Evolutionary conservation across 352 stramenopile species (phyloP).

Genomic region (Phytophthora idaei): DNA sequence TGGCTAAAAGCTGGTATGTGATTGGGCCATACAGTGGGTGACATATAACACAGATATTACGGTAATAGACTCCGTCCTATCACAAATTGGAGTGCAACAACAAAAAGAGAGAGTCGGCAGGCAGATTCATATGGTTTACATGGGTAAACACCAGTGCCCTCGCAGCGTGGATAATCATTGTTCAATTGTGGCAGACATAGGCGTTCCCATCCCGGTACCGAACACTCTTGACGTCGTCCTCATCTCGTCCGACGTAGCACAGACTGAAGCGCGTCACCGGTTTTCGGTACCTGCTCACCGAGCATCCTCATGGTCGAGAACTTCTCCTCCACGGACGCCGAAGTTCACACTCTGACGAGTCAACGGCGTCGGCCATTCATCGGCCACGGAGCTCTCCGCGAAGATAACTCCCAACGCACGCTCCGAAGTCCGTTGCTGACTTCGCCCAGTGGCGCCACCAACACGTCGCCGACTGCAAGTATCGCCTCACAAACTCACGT

Average conservation of each 20-base stretch:
- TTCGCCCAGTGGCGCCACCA: neutral
- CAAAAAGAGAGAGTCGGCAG: too few species aligned
- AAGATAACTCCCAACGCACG: conserved; percentile 22
- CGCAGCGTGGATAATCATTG: conserved; percentile 5
- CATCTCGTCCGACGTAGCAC: conserved; percentile 7
- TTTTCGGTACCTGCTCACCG: conserved; percentile 2
- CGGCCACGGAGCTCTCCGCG: conserved; percentile 27
- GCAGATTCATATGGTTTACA: too few species aligned
- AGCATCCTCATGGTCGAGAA: conserved; percentile 10
- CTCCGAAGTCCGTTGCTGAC: conserved; percentile 20
- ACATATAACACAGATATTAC: too few species aligned
- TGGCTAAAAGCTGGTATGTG: too few species aligned
- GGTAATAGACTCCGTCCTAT: too few species aligned
- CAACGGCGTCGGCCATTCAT: conserved; percentile 11
- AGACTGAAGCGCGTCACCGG: conserved; percentile 3
- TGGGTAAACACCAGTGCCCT: too few species aligned
- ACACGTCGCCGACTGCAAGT: conserved; percentile 14
- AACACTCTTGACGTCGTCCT: neutral
- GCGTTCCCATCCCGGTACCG: neutral
- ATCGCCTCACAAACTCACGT: conserved; percentile 2
- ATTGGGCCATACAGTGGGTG: too few species aligned
- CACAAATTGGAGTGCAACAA: too few species aligned
- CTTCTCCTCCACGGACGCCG: conserved; percentile 3
- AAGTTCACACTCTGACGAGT: conserved; percentile 3
- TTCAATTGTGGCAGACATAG: conserved; percentile 3